Evolutionary conservation across 768 basidiomycete genomes (phyloP).

Genomic region (Phaeotremella fagi): DNA sequence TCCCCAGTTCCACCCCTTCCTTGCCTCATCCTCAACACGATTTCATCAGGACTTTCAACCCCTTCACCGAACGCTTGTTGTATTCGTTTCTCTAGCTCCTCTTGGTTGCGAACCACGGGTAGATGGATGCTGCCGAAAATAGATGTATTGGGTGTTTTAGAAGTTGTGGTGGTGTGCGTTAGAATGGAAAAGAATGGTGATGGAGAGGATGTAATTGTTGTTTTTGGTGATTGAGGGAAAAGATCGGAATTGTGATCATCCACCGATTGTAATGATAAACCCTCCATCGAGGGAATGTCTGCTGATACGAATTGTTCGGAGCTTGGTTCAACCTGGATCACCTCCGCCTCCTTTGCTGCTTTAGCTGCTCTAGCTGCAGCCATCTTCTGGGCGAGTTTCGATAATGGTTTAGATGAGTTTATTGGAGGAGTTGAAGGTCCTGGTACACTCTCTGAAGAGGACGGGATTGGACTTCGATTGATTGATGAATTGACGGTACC

Average conservation of each 20-base stretch:
- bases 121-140: conserved; percentile 15
- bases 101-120: conserved; percentile 18
- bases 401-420: conserved; percentile 29
- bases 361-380: conserved; percentile 44
- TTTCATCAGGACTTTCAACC: conserved; percentile 84
- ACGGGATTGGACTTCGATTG: conserved; percentile 2
- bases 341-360: conserved; percentile 11
- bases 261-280: not conserved
- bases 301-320: not conserved
- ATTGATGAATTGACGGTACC: conserved; percentile 13
- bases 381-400: conserved; percentile 51
- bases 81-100: conserved; percentile 18
- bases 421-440: conserved; percentile 53
- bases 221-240: conserved; percentile 13
- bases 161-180: conserved; percentile 3
- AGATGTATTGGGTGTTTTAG: not conserved
- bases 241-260: conserved; percentile 3
- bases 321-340: not conserved
- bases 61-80: conserved; percentile 56
- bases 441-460: conserved; percentile 1
- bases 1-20: conserved; percentile 32
- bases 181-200: conserved; percentile 41
- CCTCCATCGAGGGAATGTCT: not conserved
- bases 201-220: conserved; percentile 4
- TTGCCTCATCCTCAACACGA: conserved; percentile 52